Percentiles rank a stretch among this genome's conserved stretches.
Evolutionary conservation across 345 rosid genomes (phyloP).

Genomic region (Psidium friedrichsthalianum): DNA sequence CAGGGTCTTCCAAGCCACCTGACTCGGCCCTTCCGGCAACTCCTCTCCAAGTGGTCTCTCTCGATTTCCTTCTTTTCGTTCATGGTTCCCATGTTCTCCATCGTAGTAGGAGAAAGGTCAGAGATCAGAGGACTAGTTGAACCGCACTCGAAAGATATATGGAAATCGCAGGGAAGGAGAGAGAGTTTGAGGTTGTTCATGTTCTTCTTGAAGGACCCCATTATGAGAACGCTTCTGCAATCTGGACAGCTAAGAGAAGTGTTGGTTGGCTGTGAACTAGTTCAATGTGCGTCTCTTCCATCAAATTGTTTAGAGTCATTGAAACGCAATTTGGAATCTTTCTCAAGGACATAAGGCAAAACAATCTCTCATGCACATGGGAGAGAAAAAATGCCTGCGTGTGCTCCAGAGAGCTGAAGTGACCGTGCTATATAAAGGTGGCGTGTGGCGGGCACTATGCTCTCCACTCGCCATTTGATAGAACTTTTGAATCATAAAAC

Average conservation of each 20-base stretch:
- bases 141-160: not conserved
- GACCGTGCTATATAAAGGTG: too few relatives aligned
- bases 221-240: not conserved
- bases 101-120: not conserved
- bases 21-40: not conserved
- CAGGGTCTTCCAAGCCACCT: not conserved
- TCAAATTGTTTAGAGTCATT: not conserved
- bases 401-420: too few relatives aligned
- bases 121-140: not conserved
- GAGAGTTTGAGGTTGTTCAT: not conserved
- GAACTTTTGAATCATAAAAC: too few relatives aligned
- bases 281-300: not conserved
- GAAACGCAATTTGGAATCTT: not conserved
- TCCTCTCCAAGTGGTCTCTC: not conserved
- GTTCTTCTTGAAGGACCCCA: not conserved
- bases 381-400: too few relatives aligned
- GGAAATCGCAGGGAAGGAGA: not conserved
- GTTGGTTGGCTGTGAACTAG: not conserved
- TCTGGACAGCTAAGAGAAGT: not conserved
- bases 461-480: too few relatives aligned
- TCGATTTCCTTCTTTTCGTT: slow-evolving; percentile 1
- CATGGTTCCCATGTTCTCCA: not conserved
- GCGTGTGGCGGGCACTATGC: too few relatives aligned
- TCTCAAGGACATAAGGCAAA: too few relatives aligned
- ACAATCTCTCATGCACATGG: too few relatives aligned